A percentile compares a stretch with the other conserved stretches of the same genome.
These are phyloP conservation scores for Apiotrichum laibachii DNA, from an alignment of 1,284 basidiomycete genomes.

Conservation along the genomic window DNA sequence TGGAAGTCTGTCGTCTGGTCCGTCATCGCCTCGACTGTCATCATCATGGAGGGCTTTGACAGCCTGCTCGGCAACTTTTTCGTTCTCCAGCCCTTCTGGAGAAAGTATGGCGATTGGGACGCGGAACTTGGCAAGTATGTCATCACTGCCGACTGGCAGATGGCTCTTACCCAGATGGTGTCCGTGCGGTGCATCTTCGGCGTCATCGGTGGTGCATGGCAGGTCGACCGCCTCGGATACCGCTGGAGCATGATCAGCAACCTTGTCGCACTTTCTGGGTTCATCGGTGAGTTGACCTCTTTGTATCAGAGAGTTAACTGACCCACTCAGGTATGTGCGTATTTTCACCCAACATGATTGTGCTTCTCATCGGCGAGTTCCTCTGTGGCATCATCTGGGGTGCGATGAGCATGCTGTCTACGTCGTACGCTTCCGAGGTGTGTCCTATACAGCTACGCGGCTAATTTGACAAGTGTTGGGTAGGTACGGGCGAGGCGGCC, in stretches of 20 bases:
- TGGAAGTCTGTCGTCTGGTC: conserved; percentile 6
- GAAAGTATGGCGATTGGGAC: conserved; percentile 1
- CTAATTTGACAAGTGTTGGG: conserved; percentile 52
- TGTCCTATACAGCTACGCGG: conserved; percentile 43
- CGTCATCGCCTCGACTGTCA: background rate
- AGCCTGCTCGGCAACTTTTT: background rate
- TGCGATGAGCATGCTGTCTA: conserved; percentile 31
- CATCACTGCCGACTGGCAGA: conserved; percentile 5
- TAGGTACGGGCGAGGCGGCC: conserved; percentile 15
- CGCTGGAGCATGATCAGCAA: background rate
- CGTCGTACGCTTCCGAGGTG: conserved; percentile 55
- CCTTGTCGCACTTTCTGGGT: background rate
- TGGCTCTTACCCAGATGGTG: background rate
- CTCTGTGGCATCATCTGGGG: conserved; percentile 50
- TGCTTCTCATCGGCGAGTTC: conserved; percentile 41
- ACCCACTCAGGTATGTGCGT: conserved; percentile 34
- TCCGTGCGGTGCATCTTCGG: conserved; percentile 3
- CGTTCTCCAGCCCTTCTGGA: background rate
- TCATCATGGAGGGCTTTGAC: conserved; percentile 9
- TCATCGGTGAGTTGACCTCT: conserved; percentile 17
- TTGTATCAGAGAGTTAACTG: background rate
- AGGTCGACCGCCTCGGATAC: background rate
- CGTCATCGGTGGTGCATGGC: background rate
- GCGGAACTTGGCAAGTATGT: background rate
- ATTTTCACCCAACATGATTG: conserved; percentile 32